phyloP scores from a whole-genome alignment of 1,139 yeast genomes.

The Magnusiomyces ingens region DNA sequence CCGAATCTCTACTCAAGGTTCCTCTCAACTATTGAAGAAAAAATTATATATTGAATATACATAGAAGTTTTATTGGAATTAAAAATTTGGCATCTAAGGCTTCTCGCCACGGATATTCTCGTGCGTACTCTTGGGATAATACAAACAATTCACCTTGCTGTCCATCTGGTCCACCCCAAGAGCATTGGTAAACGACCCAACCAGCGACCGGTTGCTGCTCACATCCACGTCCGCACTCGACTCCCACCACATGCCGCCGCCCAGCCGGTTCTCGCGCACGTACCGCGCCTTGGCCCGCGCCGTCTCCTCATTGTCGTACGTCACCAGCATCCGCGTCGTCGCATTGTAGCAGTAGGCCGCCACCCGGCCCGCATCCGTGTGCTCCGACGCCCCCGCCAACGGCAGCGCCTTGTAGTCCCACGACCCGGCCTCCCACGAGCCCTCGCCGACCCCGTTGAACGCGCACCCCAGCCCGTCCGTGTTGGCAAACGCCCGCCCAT shows the following conservation, averaged over 20 bases:
- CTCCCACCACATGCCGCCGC: conserved; percentile 96
- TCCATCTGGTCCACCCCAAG: conserved; percentile 17
- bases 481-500: conserved; percentile 67
- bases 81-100: too few relatives aligned
- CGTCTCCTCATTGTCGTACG: conserved; percentile 60
- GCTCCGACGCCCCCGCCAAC: conserved; percentile 38
- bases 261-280: conserved; percentile 44
- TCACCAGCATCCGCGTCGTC: conserved; percentile 39
- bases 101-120: conserved; percentile 7
- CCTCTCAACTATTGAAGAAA: neutral
- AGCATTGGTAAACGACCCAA: conserved; percentile 24
- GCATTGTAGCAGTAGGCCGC: conserved; percentile 53
- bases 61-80: too few relatives aligned
- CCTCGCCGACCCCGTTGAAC: conserved; percentile 49
- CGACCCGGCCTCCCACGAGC: conserved; percentile 46
- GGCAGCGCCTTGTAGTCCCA: conserved; percentile 53
- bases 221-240: conserved; percentile 57
- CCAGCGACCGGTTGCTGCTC: conserved; percentile 23
- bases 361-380: conserved; percentile 47
- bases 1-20: conserved; percentile 9
- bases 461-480: conserved; percentile 38
- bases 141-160: conserved; percentile 16
- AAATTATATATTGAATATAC: too few relatives aligned
- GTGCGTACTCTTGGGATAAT: conserved; percentile 13
- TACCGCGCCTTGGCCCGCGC: conserved; percentile 55